phyloP scores from a whole-genome alignment of 768 basidiomycete species.

The Tylopilus sp. region DNA sequence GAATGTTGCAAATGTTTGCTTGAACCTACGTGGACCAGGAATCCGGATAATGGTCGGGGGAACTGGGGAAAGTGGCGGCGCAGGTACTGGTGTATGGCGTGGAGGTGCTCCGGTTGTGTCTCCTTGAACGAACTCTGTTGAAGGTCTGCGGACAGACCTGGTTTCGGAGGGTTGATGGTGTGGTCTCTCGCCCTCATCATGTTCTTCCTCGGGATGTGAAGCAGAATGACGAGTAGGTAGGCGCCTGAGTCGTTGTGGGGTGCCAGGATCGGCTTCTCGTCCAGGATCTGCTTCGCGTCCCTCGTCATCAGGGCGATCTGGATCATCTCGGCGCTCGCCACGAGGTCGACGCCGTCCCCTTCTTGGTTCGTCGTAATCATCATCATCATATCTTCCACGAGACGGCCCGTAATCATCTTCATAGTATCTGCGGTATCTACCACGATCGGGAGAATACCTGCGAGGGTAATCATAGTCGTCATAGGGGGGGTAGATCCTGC shows the following conservation, averaged over 20 bases:
- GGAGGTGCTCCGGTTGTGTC: slow-evolving; percentile 1
- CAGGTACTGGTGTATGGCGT: not conserved
- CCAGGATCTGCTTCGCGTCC: slow-evolving; percentile 11
- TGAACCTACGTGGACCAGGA: slow-evolving; percentile 15
- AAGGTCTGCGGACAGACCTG: slow-evolving; percentile 8
- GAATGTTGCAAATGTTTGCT: not conserved
- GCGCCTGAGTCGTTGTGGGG: not conserved
- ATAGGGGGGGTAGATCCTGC: slow-evolving; percentile 11
- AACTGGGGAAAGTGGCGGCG: slow-evolving; percentile 18
- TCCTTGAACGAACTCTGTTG: slow-evolving; percentile 12
- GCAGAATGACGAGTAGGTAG: slow-evolving; percentile 17
- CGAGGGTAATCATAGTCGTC: slow-evolving; percentile 12
- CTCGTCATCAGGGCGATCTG: not conserved
- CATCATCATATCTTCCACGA: slow-evolving; percentile 8
- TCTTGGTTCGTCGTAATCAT: slow-evolving; percentile 3
- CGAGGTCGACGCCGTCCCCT: slow-evolving; percentile 1
- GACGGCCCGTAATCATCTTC: slow-evolving; percentile 11
- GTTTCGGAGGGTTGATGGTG: slow-evolving; percentile 7
- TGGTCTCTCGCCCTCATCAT: slow-evolving; percentile 14
- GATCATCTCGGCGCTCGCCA: not conserved
- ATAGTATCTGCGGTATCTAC: slow-evolving; percentile 10
- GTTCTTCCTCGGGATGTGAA: slow-evolving; percentile 9
- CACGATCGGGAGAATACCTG: slow-evolving; percentile 17
- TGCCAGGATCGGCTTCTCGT: slow-evolving; percentile 11
- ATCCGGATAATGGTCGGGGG: slow-evolving; percentile 29